Percentiles rank a stretch among this genome's conserved stretches.
Conservation (phyloP, 345 rosid species). For the Kernera saxatilis region DNA sequence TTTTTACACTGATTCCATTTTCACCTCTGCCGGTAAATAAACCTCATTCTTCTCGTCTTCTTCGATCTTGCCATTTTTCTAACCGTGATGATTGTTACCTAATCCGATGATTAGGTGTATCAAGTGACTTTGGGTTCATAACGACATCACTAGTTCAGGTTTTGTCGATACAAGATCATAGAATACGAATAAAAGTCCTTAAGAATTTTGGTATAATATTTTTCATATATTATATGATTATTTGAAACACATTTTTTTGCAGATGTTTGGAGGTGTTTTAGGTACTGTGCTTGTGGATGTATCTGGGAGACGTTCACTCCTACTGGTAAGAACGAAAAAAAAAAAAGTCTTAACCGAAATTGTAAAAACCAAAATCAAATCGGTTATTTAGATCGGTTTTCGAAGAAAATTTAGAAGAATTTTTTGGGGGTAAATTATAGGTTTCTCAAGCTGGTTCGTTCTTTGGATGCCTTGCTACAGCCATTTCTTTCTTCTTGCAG, state of each 20-base stretch:
- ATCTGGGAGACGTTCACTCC: constrained; percentile 68
- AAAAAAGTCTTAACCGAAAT: neutral
- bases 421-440: constrained; percentile 27
- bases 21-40: constrained; percentile 44
- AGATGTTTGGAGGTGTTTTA: constrained; percentile 66
- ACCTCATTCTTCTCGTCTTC: neutral
- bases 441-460: constrained; percentile 67
- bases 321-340: constrained; percentile 62
- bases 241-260: constrained; percentile 2
- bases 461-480: constrained; percentile 57
- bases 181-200: neutral
- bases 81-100: neutral
- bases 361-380: neutral
- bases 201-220: neutral
- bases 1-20: constrained; percentile 51
- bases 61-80: neutral
- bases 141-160: constrained; percentile 77
- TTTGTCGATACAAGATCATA: neutral
- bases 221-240: neutral
- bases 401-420: neutral
- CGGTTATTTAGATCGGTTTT: neutral
- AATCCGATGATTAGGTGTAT: constrained; percentile 45
- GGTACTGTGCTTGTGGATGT: constrained; percentile 67
- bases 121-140: constrained; percentile 57
- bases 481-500: constrained; percentile 50